phyloP scores from a whole-genome alignment of 2,329 filamentous ascomycete genomes.

The Lecanicillium sp. region DNA sequence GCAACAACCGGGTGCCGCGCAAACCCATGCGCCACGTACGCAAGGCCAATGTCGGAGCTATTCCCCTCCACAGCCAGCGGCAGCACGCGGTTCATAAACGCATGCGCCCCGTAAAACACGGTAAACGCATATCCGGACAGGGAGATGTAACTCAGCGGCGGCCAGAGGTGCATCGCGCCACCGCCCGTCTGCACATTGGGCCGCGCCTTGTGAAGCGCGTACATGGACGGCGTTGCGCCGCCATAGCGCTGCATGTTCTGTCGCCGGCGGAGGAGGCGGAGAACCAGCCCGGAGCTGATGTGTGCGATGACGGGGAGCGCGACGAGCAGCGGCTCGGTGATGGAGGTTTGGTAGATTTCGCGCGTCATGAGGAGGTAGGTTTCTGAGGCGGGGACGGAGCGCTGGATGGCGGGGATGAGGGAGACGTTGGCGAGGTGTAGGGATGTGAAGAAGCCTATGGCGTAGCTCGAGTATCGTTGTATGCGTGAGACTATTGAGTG shows the following conservation, averaged over 20 bases:
- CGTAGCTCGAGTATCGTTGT: conserved; percentile 85
- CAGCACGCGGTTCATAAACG: conserved; percentile 65
- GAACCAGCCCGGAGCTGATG: conserved; percentile 64
- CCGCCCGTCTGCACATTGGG: conserved; percentile 17
- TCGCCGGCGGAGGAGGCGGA: conserved; percentile 66
- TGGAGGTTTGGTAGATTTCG: conserved; percentile 80
- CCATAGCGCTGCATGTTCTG: conserved; percentile 71
- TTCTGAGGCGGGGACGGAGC: conserved; percentile 66
- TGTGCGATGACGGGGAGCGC: conserved; percentile 67
- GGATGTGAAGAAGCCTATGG: conserved; percentile 66
- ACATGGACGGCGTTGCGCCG: conserved; percentile 50
- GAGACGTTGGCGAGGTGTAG: conserved; percentile 78
- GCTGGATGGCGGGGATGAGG: conserved; percentile 66
- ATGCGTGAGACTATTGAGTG: conserved; percentile 62
- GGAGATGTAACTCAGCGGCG: conserved; percentile 60
- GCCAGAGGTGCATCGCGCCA: conserved; percentile 49
- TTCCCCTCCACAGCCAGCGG: conserved; percentile 74
- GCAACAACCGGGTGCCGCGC: conserved; percentile 58
- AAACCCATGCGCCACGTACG: conserved; percentile 80
- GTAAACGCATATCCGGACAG: conserved; percentile 63
- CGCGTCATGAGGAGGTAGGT: conserved; percentile 83
- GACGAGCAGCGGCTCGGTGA: conserved; percentile 73
- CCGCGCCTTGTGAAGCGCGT: conserved; percentile 24
- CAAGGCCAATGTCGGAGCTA: conserved; percentile 75
- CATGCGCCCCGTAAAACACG: conserved; percentile 60